Base-by-base conservation (phyloP, 2,329 filamentous ascomycete genomes). In the Phialemonium atrogriseum region DNA sequence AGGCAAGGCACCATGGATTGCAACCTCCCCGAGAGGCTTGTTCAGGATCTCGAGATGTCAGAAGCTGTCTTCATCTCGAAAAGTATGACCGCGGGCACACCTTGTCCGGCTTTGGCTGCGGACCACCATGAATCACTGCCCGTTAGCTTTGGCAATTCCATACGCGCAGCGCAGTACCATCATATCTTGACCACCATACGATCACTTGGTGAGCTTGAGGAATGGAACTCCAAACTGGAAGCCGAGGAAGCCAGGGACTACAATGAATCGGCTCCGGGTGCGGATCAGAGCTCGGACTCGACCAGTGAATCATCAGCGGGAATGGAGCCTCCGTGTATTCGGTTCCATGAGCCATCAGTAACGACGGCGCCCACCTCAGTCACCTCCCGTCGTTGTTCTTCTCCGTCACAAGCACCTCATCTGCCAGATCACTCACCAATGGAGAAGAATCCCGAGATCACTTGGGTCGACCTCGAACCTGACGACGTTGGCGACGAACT, bases 11-110 rank as follows among this genome's bases (percentile, higher is more conserved):
- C 24, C 40, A 53, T 49, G 44, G 54, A 53, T 30, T 62, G 61
- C 46, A 75, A 66, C 49, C 54, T 77, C 12, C 67, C 72, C 3
- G 73, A 77, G 49, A 43, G 73, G 23, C 54, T 77, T n/a, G 71
- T 62, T 6, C 60, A 58, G 36, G 70, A 77, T 39, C 53, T 76
- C 27, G 65, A 72, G 44, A 45, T 58, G 14, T 72, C 66, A 12
- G 55, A 55, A 30, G 51, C 56, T 8, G 46, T 70, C 16, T 75
- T 74, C 34, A 52, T 52, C 16, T 59, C 67, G 10, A 68, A 56
- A 45, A 65, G 63, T 35, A 65, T 74, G 60, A 70, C 70, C 5
- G 62, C 69, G 14, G 70, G 70, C 7, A 45, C 56, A 7, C 70
- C 71, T 1, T 49, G 52, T 9, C 50, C 49, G 21, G 46, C 50